Conservation (phyloP, 768 basidiomycete species). For the Trametes meyenii region DNA sequence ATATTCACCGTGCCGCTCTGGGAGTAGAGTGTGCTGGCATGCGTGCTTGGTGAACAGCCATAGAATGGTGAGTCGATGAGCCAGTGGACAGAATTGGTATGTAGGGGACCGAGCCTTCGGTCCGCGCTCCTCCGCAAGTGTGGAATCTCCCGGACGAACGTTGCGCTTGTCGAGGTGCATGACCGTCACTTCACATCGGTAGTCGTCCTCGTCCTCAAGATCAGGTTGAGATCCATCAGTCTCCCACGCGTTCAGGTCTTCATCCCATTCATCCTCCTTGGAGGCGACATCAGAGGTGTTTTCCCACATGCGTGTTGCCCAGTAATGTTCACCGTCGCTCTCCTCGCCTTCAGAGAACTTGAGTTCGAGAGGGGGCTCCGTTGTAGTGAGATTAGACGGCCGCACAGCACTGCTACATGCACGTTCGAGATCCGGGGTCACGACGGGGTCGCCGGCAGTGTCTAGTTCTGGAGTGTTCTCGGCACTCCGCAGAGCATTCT, state of each 20-base stretch:
- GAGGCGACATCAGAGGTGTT: too few relatives aligned
- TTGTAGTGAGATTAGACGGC: not conserved
- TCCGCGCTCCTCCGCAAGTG: not conserved
- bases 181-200: not conserved
- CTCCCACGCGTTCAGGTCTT: not conserved
- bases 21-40: not conserved
- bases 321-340: too few relatives aligned
- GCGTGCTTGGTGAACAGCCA: not conserved
- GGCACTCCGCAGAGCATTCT: too few relatives aligned
- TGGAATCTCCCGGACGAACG: not conserved
- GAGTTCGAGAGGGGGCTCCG: too few relatives aligned
- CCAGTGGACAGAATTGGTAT: not conserved
- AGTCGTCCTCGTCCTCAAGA: not conserved
- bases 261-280: not conserved
- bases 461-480: too few relatives aligned
- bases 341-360: too few relatives aligned
- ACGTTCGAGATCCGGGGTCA: too few relatives aligned
- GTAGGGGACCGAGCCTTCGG: not conserved
- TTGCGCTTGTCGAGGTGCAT: not conserved
- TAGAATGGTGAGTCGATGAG: not conserved
- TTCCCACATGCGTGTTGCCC: too few relatives aligned
- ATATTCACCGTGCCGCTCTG: not conserved
- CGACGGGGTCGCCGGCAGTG: too few relatives aligned
- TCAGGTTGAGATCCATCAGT: not conserved
- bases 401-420: too few relatives aligned